phyloP scores from a whole-genome alignment of 2,329 filamentous ascomycete genomes.

The Epichloe aotearoae region DNA sequence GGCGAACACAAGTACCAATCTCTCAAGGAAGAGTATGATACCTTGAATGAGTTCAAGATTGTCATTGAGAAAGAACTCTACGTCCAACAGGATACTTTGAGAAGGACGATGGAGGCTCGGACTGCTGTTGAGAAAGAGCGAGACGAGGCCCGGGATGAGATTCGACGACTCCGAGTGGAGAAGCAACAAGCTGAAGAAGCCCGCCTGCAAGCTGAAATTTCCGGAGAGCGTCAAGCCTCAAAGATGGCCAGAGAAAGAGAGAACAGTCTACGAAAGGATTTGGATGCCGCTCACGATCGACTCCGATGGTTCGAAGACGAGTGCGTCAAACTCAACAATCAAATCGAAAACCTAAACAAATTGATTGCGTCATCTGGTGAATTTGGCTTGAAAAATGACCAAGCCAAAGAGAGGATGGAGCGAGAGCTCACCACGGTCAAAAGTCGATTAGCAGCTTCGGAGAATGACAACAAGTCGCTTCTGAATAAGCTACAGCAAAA shows the following conservation, averaged over 20 bases:
- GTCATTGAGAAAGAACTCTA: conserved; percentile 97
- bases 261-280: conserved; percentile 60
- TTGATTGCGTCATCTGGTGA: conserved; percentile 80
- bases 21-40: conserved; percentile 73
- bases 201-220: conserved; percentile 66
- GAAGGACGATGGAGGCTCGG: conserved; percentile 72
- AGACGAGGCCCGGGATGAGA: conserved; percentile 76
- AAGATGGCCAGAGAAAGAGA: conserved; percentile 70
- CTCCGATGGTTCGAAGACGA: conserved; percentile 71
- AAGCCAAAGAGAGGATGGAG: conserved; percentile 86
- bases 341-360: conserved; percentile 77
- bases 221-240: conserved; percentile 67
- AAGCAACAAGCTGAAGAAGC: conserved; percentile 80
- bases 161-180: conserved; percentile 68
- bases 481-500: conserved; percentile 97
- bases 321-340: conserved; percentile 58
- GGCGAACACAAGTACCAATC: conserved; percentile 77
- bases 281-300: conserved; percentile 65
- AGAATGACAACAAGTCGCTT: conserved; percentile 91
- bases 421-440: conserved; percentile 84
- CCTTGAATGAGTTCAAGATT: conserved; percentile 86
- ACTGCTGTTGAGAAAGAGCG: conserved; percentile 72
- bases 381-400: conserved; percentile 80
- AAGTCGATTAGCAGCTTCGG: conserved; percentile 76
- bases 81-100: conserved; percentile 80